Evolutionary conservation across 2,329 filamentous ascomycete species (phyloP).

Genomic region (Microascus cirrosus): DNA sequence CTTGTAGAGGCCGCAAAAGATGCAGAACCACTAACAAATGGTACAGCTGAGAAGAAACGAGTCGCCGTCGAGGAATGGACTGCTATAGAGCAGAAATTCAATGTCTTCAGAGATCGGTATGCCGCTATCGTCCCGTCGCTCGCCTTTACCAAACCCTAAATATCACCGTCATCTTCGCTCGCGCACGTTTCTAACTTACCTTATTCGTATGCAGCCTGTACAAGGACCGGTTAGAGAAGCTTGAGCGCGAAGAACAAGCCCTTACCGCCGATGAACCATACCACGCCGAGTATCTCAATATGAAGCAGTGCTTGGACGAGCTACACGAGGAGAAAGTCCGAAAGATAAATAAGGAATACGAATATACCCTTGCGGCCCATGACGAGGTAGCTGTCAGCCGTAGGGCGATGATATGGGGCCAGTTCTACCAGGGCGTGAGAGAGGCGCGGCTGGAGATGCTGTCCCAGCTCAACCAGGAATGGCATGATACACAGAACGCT

Average conservation of each 20-base stretch:
- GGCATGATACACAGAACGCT: conserved; percentile 87
- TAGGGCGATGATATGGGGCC: conserved; percentile 74
- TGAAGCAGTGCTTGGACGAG: conserved; percentile 78
- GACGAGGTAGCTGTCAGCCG: conserved; percentile 68
- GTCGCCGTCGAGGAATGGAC: conserved; percentile 69
- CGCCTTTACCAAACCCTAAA: background rate
- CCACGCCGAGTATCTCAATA: conserved; percentile 86
- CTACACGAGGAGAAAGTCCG: conserved; percentile 71
- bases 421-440: conserved; percentile 79
- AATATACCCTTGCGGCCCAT: conserved; percentile 63
- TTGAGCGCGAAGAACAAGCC: conserved; percentile 61
- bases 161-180: background rate
- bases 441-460: conserved; percentile 73
- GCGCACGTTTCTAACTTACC: background rate
- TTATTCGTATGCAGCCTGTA: conserved; percentile 50
- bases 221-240: conserved; percentile 73
- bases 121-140: conserved; percentile 12
- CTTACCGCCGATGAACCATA: conserved; percentile 49
- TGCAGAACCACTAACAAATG: background rate
- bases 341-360: conserved; percentile 61
- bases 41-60: conserved; percentile 63
- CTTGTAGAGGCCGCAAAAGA: background rate
- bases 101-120: conserved; percentile 69
- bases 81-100: conserved; percentile 80
- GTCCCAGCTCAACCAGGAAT: conserved; percentile 73